Percentiles rank a stretch among this genome's conserved stretches.
Evolutionary conservation across 257 asterid species (phyloP).

Genomic region (Rehmannia glutinosa): DNA sequence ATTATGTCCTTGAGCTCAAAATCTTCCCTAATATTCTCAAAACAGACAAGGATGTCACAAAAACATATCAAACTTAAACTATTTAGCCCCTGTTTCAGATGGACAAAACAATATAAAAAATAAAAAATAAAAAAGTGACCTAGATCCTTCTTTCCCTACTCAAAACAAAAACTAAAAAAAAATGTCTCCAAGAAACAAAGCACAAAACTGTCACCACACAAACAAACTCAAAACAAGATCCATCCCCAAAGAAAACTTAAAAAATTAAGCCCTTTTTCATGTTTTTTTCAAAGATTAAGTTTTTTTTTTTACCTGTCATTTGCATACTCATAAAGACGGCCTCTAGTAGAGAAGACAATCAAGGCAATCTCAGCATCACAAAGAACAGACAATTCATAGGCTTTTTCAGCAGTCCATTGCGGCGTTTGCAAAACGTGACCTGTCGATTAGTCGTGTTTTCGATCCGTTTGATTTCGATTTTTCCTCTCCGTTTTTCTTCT

Average conservation of each 20-base stretch:
- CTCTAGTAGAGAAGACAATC: conserved; percentile 77
- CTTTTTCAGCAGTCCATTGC: conserved; percentile 81
- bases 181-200: background rate
- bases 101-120: background rate
- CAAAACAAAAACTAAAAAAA: background rate
- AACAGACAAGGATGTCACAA: too few species aligned
- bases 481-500: conserved; percentile 74
- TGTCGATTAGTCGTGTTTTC: conserved; percentile 89
- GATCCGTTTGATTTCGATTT: conserved; percentile 88
- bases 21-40: too few species aligned
- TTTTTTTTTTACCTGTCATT: conserved; percentile 54
- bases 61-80: too few species aligned
- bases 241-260: background rate
- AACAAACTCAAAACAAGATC: too few species aligned
- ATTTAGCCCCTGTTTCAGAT: conserved; percentile 18
- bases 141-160: background rate
- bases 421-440: conserved; percentile 87
- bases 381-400: conserved; percentile 83
- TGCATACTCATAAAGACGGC: conserved; percentile 85
- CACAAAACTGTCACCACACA: too few species aligned
- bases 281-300: background rate
- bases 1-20: too few species aligned
- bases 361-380: conserved; percentile 92
- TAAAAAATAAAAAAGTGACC: background rate
- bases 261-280: background rate